Percentiles rank a stretch among this genome's conserved stretches.
Evolutionary conservation across 164 flowering plant genomes (phyloP).

Genomic region (Vitis riparia): DNA sequence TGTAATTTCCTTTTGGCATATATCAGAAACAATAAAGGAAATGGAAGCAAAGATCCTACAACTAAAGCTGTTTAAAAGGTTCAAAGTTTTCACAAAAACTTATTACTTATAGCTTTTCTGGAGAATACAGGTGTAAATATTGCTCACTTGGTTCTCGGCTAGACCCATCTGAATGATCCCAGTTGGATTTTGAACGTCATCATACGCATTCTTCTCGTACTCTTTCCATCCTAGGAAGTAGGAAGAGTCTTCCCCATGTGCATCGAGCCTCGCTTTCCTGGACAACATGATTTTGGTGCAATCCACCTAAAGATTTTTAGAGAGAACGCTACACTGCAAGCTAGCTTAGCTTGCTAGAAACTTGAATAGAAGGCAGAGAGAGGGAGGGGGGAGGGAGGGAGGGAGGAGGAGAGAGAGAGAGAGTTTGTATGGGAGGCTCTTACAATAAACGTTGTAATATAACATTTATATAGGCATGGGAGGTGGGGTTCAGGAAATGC

Average conservation of each 20-base stretch:
- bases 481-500: no score
- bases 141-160: conserved; percentile 63
- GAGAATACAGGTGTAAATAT: background rate
- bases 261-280: conserved; percentile 38
- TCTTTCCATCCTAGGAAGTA: conserved; percentile 70
- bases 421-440: background rate
- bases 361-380: no score
- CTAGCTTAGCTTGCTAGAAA: conserved; percentile 1
- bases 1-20: background rate
- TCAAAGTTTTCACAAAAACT: no score
- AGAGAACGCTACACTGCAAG: background rate
- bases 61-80: no score
- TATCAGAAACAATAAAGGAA: background rate
- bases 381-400: conserved; percentile 5
- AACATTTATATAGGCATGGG: no score
- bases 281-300: conserved; percentile 32
- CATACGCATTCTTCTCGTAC: conserved; percentile 64
- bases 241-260: conserved; percentile 68
- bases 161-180: conserved; percentile 80
- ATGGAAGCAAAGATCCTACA: background rate
- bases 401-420: conserved; percentile 2
- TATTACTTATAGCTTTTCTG: no score
- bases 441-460: no score
- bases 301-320: background rate
- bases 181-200: conserved; percentile 35